A percentile compares a stretch with the other conserved stretches of the same genome.
phyloP scores from a whole-genome alignment of 164 flowering plant genomes.

The Chimonanthus salicifolius region DNA sequence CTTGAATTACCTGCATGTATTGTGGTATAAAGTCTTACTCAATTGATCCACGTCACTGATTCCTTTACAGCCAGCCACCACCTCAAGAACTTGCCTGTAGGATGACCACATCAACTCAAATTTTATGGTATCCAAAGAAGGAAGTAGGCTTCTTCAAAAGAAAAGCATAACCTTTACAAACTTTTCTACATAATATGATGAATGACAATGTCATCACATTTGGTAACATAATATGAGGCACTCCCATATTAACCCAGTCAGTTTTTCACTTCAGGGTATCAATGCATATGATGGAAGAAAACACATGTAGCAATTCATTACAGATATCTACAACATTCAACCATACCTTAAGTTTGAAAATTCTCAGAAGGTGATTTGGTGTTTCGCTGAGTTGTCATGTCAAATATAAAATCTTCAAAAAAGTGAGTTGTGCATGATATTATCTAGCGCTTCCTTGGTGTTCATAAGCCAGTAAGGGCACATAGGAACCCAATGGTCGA shows the following conservation, averaged over 20 bases:
- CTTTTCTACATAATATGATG: background rate
- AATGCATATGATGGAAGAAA: background rate
- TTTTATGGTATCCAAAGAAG: background rate
- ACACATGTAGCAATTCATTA: background rate
- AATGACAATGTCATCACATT: background rate
- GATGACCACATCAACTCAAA: constrained; percentile 2
- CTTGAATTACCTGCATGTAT: constrained; percentile 78
- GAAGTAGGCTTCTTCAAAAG: background rate
- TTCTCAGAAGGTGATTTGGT: too few relatives aligned
- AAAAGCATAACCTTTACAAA: background rate
- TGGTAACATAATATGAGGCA: background rate
- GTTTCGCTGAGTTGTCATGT: too few relatives aligned
- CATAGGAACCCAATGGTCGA: too few relatives aligned
- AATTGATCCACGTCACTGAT: constrained; percentile 52
- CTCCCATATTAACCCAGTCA: background rate
- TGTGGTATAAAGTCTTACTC: constrained; percentile 70
- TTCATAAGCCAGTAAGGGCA: too few relatives aligned
- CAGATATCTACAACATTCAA: background rate
- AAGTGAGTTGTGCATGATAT: too few relatives aligned
- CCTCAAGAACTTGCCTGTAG: constrained; percentile 96
- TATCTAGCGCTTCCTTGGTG: too few relatives aligned
- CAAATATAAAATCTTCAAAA: too few relatives aligned
- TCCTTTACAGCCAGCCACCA: constrained; percentile 87
- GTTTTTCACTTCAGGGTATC: background rate
- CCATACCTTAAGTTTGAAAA: too few relatives aligned